phyloP scores from a whole-genome alignment of 768 basidiomycete genomes.

The Hericium rajendrae region DNA sequence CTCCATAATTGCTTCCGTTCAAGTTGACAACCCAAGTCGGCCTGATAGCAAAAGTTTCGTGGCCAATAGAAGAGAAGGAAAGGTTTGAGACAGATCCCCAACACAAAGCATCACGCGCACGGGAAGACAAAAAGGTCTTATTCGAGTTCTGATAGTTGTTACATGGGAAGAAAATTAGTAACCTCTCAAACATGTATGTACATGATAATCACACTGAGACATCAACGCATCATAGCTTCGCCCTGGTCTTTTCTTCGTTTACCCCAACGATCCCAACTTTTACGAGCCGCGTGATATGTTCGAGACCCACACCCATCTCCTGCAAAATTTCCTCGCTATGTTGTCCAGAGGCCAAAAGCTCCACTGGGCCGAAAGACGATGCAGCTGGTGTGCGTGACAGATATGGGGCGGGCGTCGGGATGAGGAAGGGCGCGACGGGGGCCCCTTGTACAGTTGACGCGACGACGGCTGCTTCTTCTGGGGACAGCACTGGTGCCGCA shows the following conservation, averaged over 20 bases:
- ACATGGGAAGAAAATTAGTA: no score
- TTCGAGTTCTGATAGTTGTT: no score
- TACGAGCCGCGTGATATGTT: constrained; percentile 30
- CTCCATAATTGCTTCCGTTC: no score
- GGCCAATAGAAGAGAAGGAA: no score
- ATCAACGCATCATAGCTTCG: neutral
- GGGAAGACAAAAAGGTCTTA: no score
- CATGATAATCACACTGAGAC: no score
- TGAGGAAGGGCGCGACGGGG: constrained; percentile 9
- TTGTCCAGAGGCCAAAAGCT: constrained; percentile 35
- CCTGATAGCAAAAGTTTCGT: no score
- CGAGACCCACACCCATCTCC: constrained; percentile 40
- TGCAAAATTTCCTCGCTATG: constrained; percentile 45
- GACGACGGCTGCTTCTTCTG: constrained; percentile 46
- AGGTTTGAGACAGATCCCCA: no score
- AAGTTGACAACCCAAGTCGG: no score
- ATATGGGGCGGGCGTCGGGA: constrained; percentile 47
- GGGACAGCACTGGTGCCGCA: constrained; percentile 55
- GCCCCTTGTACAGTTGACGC: constrained; percentile 13
- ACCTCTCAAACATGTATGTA: no score
- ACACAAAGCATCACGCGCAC: no score
- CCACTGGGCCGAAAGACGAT: constrained; percentile 5
- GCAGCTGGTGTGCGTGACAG: constrained; percentile 26
- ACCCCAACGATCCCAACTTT: constrained; percentile 29
- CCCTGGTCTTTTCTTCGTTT: neutral